These are phyloP conservation scores for Ascochyta fabae DNA, from an alignment of 2,329 filamentous ascomycete genomes.

Conservation along the genomic window DNA sequence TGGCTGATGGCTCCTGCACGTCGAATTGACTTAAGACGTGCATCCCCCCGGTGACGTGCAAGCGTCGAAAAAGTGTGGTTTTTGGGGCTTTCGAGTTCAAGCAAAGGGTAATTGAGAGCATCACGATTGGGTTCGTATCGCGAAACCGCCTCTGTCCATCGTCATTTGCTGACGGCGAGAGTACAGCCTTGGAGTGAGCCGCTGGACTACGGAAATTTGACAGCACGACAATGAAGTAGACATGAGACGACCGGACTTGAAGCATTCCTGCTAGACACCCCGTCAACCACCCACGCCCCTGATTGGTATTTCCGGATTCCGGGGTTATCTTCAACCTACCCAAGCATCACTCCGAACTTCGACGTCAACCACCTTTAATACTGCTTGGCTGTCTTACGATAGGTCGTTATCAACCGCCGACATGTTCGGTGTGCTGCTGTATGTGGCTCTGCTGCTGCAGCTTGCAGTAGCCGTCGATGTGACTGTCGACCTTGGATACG, in stretches of 20 bases:
- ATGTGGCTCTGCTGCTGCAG: conserved; percentile 31
- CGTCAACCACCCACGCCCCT: not conserved
- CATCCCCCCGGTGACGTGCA: not conserved
- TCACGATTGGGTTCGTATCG: conserved; percentile 9
- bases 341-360: not conserved
- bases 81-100: not conserved
- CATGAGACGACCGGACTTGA: conserved; percentile 8
- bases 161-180: conserved; percentile 2
- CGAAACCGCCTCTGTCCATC: conserved; percentile 4
- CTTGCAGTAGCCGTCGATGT: conserved; percentile 44
- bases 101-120: not conserved
- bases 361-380: not conserved
- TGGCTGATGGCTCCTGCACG: conserved; percentile 8
- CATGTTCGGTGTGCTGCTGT: conserved; percentile 35
- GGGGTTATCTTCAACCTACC: not conserved
- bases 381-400: not conserved
- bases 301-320: conserved; percentile 1
- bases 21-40: conserved; percentile 1
- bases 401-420: not conserved
- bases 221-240: not conserved
- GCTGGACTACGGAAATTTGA: not conserved
- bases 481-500: conserved; percentile 69
- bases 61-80: not conserved
- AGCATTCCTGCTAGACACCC: conserved; percentile 8
- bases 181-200: not conserved